These are phyloP conservation scores for Fusarium neocosmosporiellum DNA, from an alignment of 2,329 filamentous ascomycete genomes.

Conservation along the genomic window DNA sequence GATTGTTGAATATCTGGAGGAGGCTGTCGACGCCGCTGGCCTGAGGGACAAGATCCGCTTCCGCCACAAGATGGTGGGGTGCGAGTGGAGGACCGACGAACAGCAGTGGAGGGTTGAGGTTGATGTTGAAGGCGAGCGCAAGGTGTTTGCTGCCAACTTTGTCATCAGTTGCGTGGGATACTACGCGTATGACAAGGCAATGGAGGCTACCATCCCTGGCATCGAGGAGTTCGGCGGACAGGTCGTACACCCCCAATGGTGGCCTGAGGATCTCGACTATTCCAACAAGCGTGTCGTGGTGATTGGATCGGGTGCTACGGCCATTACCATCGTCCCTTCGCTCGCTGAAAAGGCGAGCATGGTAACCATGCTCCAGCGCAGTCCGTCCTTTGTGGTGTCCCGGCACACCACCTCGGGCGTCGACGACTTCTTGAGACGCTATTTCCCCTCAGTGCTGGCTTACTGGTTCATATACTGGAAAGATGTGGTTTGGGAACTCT, in stretches of 20 bases:
- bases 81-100: constrained; percentile 65
- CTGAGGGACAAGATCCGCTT: constrained; percentile 67
- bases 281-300: constrained; percentile 75
- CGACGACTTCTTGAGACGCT: constrained; percentile 51
- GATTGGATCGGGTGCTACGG: constrained; percentile 83
- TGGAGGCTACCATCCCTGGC: constrained; percentile 72
- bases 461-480: constrained; percentile 62
- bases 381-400: constrained; percentile 76
- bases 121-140: constrained; percentile 42
- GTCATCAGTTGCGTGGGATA: constrained; percentile 72
- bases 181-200: constrained; percentile 76
- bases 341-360: constrained; percentile 72
- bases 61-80: constrained; percentile 58
- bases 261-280: constrained; percentile 77
- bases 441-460: constrained; percentile 61
- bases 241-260: constrained; percentile 79
- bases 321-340: constrained; percentile 79
- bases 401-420: constrained; percentile 55
- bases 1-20: constrained; percentile 66
- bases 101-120: constrained; percentile 67
- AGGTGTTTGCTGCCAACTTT: constrained; percentile 61
- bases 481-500: constrained; percentile 57
- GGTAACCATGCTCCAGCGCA: constrained; percentile 85
- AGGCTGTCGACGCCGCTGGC: constrained; percentile 61
- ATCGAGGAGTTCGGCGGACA: constrained; percentile 73